phyloP scores from a whole-genome alignment of 805 yeast species.

The Tetrapisispora fleetii region DNA sequence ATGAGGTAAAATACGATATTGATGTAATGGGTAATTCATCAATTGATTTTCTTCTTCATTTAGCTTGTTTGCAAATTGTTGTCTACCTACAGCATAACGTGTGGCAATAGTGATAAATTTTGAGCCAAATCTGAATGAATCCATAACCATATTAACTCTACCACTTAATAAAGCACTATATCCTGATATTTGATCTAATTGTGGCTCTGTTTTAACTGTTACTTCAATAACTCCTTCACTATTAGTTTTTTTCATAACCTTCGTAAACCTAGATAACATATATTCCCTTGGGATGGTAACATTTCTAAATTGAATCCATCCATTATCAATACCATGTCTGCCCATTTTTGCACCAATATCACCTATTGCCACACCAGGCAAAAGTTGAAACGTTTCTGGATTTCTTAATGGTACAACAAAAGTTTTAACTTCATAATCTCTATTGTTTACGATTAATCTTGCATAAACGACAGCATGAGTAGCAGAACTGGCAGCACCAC shows the following conservation, averaged over 20 bases:
- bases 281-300: slow-evolving; percentile 77
- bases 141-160: slow-evolving; percentile 81
- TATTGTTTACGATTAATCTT: slow-evolving; percentile 65
- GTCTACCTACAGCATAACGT: slow-evolving; percentile 81
- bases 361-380: slow-evolving; percentile 77
- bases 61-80: slow-evolving; percentile 49
- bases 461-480: slow-evolving; percentile 84
- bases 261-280: slow-evolving; percentile 73
- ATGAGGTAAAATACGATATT: slow-evolving; percentile 77
- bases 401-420: slow-evolving; percentile 88
- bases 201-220: slow-evolving; percentile 39
- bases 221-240: slow-evolving; percentile 44
- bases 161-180: slow-evolving; percentile 84
- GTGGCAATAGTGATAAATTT: slow-evolving; percentile 76
- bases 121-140: slow-evolving; percentile 72
- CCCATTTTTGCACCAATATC: slow-evolving; percentile 96
- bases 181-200: slow-evolving; percentile 71
- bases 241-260: slow-evolving; percentile 56
- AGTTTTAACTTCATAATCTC: slow-evolving; percentile 87
- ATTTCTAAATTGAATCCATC: slow-evolving; percentile 86
- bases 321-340: slow-evolving; percentile 90
- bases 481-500: slow-evolving; percentile 94
- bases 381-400: slow-evolving; percentile 48
- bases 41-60: slow-evolving; percentile 49
- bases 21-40: slow-evolving; percentile 82